Base-by-base conservation (phyloP, 2,329 filamentous ascomycete species). In the Cryphonectria naterciae region DNA sequence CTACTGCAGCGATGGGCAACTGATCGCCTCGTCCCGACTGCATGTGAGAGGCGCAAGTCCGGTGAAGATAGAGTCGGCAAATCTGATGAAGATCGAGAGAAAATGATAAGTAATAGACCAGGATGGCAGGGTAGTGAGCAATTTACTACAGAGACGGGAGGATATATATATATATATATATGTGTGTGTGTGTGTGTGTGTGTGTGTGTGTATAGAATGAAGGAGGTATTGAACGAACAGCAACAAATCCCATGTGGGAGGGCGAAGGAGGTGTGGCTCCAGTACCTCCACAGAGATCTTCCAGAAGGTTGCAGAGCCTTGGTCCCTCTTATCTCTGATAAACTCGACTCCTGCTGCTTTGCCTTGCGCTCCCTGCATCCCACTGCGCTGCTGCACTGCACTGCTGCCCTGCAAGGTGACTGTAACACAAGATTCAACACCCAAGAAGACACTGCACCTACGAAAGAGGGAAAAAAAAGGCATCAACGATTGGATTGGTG, bases 391-490 rank as follows among this genome's bases (percentile, higher is more conserved):
- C 43, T 54, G 22, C 49, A 25, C n/a, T 43, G 22, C 63, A 54
- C 43, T 52, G 41, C 25, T 64, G 39, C 46, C 22, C 64, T 65
- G 46, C 43, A 46, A 39, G 17, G 64, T 46, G 32, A 39, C 52
- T 46, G 37, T 67, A 15, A 46, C 65, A 67, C 65, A 67, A 67
- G 46, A 22, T 60, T 35, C 65, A 46, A 39, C 46, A 60, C 19
- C 39, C 32, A 10, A 11, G 13, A 32, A 65, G 62, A n/a, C n/a
- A 41, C 54, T 35, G 41, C 41, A n/a, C 25, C 43, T 52, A 17
- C 41, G 37, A 65, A 52, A 19, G 28, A 22, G 15, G 25, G 43
- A 49, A 65, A 49, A 49, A 35, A 65, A 49, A 35, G 19, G 17
- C 65, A 46, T 67, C n/a, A 25, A 32, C 41, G 65, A 43, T 58